Conservation (phyloP, 2,329 filamentous ascomycete genomes). For the Nigrograna mackinnonii region DNA sequence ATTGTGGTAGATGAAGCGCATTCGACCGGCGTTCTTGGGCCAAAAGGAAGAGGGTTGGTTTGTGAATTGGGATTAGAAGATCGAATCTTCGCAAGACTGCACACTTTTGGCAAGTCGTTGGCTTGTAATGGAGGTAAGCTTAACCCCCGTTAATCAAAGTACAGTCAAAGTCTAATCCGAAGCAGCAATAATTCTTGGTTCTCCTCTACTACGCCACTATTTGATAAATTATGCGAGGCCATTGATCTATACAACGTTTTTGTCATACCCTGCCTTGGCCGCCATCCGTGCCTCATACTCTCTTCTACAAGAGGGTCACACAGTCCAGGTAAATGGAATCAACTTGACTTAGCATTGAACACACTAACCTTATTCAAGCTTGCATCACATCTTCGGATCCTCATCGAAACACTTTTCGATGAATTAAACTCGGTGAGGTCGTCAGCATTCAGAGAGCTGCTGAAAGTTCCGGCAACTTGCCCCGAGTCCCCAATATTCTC, state of each 20-base stretch:
- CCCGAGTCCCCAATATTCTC: constrained; percentile 37
- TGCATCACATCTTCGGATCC: constrained; percentile 23
- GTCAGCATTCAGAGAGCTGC: constrained; percentile 9
- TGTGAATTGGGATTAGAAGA: constrained; percentile 59
- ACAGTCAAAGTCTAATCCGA: no score
- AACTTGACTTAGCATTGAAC: no score
- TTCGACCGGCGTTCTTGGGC: constrained; percentile 62
- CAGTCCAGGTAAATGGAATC: constrained; percentile 11
- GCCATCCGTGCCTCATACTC: constrained; percentile 41
- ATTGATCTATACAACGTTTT: constrained; percentile 47
- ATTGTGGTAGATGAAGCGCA: constrained; percentile 71
- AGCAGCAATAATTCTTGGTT: constrained; percentile 35
- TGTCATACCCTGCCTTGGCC: constrained; percentile 46
- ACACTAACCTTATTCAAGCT: constrained; percentile 4
- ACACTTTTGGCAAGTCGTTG: constrained; percentile 71
- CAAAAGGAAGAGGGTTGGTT: constrained; percentile 60
- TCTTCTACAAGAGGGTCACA: constrained; percentile 24
- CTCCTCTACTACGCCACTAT: constrained; percentile 31
- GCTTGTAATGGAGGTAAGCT: constrained; percentile 69
- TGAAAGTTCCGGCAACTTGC: constrained; percentile 27
- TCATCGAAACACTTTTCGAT: constrained; percentile 24
- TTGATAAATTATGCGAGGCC: constrained; percentile 44
- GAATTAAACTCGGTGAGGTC: constrained; percentile 16
- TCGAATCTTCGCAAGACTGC: constrained; percentile 60
- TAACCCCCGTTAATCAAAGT: background rate